These are phyloP conservation scores for Psilocybe sp. DNA, from an alignment of 768 basidiomycete genomes.

Conservation along the genomic window DNA sequence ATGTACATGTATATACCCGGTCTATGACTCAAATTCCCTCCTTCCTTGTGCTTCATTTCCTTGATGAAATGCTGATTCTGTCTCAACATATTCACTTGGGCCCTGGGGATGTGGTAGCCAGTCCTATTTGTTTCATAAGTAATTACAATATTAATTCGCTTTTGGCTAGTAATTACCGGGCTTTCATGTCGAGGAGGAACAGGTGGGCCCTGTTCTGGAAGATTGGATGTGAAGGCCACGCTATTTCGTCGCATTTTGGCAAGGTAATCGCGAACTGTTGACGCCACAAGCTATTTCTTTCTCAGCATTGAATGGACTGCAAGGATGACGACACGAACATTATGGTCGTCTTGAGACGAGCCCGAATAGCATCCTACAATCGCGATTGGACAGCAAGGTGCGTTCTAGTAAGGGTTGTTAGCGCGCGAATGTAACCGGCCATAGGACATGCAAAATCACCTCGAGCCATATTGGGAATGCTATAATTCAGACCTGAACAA, in stretches of 20 bases:
- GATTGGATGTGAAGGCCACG: constrained; percentile 27
- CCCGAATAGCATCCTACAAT: constrained; percentile 79
- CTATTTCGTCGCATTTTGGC: constrained; percentile 50
- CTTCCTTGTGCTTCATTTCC: constrained; percentile 11
- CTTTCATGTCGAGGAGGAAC: constrained; percentile 16
- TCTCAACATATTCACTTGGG: constrained; percentile 26
- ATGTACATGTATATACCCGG: background rate
- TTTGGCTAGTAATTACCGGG: constrained; percentile 8
- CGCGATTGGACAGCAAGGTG: constrained; percentile 80
- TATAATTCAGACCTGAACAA: constrained; percentile 23
- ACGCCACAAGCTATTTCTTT: constrained; percentile 52
- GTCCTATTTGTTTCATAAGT: constrained; percentile 23
- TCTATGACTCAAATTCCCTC: background rate
- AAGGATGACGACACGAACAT: constrained; percentile 39
- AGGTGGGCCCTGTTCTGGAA: constrained; percentile 29
- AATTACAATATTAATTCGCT: constrained; percentile 4
- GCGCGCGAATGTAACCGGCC: too few relatives aligned
- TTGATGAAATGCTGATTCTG: constrained; percentile 36
- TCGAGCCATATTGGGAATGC: constrained; percentile 87
- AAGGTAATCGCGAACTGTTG: constrained; percentile 67
- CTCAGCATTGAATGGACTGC: background rate
- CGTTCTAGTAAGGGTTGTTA: constrained; percentile 48
- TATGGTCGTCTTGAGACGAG: constrained; percentile 77
- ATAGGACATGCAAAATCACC: too few relatives aligned
- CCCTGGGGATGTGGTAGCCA: constrained; percentile 29